These are phyloP conservation scores for Fraxinus angustifolia DNA, from an alignment of 305 asterid species.

Conservation along the genomic window DNA sequence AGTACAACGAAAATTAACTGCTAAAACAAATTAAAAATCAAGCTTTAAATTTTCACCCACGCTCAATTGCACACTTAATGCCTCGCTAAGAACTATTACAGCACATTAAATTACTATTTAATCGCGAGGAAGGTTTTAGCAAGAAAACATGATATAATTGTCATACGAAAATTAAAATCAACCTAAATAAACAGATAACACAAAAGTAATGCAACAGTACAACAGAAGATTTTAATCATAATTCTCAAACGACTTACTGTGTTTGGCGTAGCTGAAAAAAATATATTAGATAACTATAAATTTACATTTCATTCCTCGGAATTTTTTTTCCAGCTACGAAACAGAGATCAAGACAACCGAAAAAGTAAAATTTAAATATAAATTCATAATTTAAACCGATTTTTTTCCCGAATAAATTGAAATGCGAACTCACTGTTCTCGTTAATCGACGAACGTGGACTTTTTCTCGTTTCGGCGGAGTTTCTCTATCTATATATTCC, in stretches of 20 bases:
- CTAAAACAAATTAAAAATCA: background rate
- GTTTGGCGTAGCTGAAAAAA: background rate
- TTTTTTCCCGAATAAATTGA: background rate
- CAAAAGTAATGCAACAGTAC: background rate
- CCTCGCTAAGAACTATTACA: background rate
- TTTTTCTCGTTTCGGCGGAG: background rate
- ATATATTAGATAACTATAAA: background rate
- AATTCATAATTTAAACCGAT: background rate
- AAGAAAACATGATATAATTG: background rate
- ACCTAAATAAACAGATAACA: background rate
- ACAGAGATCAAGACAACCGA: background rate
- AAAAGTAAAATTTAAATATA: background rate
- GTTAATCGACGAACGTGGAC: background rate
- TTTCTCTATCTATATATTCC: background rate
- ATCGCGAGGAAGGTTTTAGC: background rate
- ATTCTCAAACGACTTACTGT: background rate
- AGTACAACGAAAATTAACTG: background rate
- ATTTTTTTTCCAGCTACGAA: background rate
- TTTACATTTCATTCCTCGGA: background rate
- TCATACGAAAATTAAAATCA: background rate
- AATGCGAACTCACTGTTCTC: background rate
- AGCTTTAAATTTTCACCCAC: background rate
- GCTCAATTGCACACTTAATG: background rate
- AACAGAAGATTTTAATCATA: background rate
- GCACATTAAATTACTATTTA: background rate